Base-by-base conservation (phyloP, 768 basidiomycete species). In the Amanita phalloides region DNA sequence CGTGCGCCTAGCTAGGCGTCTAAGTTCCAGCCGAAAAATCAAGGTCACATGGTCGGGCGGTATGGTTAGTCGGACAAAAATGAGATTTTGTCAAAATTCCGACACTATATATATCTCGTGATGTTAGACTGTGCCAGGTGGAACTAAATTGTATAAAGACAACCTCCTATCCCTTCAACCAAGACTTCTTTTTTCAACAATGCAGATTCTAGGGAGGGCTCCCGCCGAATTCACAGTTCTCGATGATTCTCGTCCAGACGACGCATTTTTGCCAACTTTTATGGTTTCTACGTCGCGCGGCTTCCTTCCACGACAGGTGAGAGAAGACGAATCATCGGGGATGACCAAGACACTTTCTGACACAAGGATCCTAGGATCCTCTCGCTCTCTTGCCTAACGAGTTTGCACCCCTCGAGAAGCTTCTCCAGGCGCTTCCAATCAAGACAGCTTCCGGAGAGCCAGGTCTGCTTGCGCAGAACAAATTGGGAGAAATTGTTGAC, bases 391-490 rank as follows among this genome's bases (percentile, higher is more conserved):
- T 67, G 2, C 65, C 65, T 5, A 11, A 56, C 10, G 58, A 56
- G 30, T 67, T 67, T 46, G 51, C 53, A 10, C 23, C 55, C 4
- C 54, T 67, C 41, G 64, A 65, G 39, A 61, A 58, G 5, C 55
- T 67, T 32, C 58, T 67, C 13, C 30, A 56, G 23, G 61, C 64
- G 32, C 65, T 66, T 62, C 61, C 66, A n/a, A 62, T 67, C 53
- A 58, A 58, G 47, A 57, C 49, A 6, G 55, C 61, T 26, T 56
- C 63, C 37, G 65, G 66, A n/a, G 48, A 60, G 10, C 58, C 60
- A 14, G 66, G 66, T 11, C 56, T 67, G 5, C 61, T 67, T 28
- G 61, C 64, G 13, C 46, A 52, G 1, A 57, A 57, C 37, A 51
- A 58, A 35, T 58, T 67, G 8, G 65, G 65, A 5, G 63, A 64